phyloP scores from a whole-genome alignment of 345 rosid species.

The Chamaenerion angustifolium region DNA sequence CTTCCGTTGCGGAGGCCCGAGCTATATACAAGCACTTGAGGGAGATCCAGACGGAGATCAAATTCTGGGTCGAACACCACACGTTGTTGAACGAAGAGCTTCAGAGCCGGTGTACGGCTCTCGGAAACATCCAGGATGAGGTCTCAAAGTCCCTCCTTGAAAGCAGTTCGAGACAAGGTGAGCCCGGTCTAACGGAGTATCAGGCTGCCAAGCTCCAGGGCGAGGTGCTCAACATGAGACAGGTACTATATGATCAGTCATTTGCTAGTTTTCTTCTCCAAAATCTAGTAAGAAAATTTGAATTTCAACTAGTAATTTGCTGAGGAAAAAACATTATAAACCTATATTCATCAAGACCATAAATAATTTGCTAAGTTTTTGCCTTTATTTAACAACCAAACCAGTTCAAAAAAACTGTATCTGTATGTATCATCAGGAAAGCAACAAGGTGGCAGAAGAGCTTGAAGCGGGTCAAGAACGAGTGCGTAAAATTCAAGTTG shows the following conservation, averaged over 20 bases:
- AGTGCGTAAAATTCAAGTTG: slow-evolving; percentile 28
- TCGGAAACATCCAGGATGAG: slow-evolving; percentile 56
- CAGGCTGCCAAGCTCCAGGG: slow-evolving; percentile 82
- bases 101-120: slow-evolving; percentile 32
- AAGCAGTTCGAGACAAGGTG: slow-evolving; percentile 13
- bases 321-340: too few species aligned
- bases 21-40: slow-evolving; percentile 60
- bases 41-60: slow-evolving; percentile 60
- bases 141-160: slow-evolving; percentile 35
- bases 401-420: too few species aligned
- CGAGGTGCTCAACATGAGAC: slow-evolving; percentile 81
- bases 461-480: slow-evolving; percentile 42
- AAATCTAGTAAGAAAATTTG: too few species aligned
- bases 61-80: slow-evolving; percentile 69
- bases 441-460: slow-evolving; percentile 46
- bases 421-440: too few species aligned
- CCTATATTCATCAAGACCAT: too few species aligned
- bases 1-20: slow-evolving; percentile 32
- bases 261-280: too few species aligned
- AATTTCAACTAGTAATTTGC: too few species aligned
- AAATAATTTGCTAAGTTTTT: too few species aligned
- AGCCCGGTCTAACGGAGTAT: slow-evolving; percentile 29
- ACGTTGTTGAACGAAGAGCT: slow-evolving; percentile 56
- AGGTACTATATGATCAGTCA: too few species aligned
- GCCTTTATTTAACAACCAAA: too few species aligned